Evolutionary conservation across 768 basidiomycete genomes (phyloP), one percentile per base, ranked within the genome.

Genomic region (Tulasnella sp.): DNA sequence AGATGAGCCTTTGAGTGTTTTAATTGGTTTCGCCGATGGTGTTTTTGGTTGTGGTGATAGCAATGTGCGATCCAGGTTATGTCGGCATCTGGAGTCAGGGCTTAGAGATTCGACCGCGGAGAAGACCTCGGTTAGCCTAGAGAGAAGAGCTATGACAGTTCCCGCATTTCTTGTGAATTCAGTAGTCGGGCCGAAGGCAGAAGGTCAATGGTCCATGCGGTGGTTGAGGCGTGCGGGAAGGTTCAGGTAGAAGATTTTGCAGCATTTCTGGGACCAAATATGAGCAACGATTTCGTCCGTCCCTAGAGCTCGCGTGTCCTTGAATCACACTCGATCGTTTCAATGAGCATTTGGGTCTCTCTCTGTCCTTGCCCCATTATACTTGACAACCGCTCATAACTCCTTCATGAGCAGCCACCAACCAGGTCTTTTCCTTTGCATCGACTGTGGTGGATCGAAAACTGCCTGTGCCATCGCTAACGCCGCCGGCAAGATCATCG

Each of bases 401-500:
- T 15, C 15, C 5, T 5, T 38, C 34, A 38, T 38, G 34, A 38
- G 15, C 34, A 15, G 34, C 15, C 5, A 7, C 34, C 34, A 38
- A 5, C 34, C 34, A 38, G 30, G 34, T 25, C 63, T 87, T 65
- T 86, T 80, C 67, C 82, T 92, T 63, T 90, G 84, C 66, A 83
- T 87, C 63, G 89, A 92, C 70, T 91, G 89, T 62, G 91, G 91
- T 29, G 91, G 88, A 21, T 87, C 87, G 45, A 94, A 93, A 73
- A 92, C 92, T 9, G 79, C 84, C 25, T 86, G 79, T 4, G 86
- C 79, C 60, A 80, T 93, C 68, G 75, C 76, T 61, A 75, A 83
- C 67, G 64, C 67, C 19, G 63, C 74, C 2, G 85, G 88, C 62
- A 70, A 72, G 3, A 77, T 89, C 64, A 60, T 88, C 45, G 83